A percentile compares a stretch with the other conserved stretches of the same genome.
Evolutionary conservation across 306 rosid genomes (phyloP).

Genomic region (Parietaria judaica): DNA sequence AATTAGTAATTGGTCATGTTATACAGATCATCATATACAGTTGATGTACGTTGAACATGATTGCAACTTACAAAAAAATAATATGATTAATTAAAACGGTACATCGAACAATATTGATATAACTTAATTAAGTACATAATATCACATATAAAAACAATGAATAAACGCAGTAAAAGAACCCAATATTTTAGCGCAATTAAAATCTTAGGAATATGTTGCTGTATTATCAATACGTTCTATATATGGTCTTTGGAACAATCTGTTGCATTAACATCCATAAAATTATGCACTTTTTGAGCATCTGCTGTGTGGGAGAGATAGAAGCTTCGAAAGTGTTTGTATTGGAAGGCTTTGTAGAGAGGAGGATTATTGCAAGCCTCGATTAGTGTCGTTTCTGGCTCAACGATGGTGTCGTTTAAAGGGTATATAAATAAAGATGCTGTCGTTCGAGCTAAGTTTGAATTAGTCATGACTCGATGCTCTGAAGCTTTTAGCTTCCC

Average conservation of each 20-base stretch:
- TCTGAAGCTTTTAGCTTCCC: slow-evolving; percentile 54
- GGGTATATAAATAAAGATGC: slow-evolving; percentile 48
- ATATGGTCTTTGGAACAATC: neutral
- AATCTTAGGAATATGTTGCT: too few relatives aligned
- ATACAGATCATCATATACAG: too few relatives aligned
- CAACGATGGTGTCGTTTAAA: slow-evolving; percentile 32
- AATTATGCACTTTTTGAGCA: slow-evolving; percentile 24
- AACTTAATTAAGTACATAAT: neutral
- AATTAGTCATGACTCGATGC: slow-evolving; percentile 59
- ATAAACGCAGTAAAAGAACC: too few relatives aligned
- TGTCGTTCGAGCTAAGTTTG: slow-evolving; percentile 38
- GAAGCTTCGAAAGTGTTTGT: slow-evolving; percentile 30
- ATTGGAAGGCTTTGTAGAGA: slow-evolving; percentile 31
- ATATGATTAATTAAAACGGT: neutral
- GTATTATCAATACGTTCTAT: too few relatives aligned
- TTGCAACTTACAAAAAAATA: neutral
- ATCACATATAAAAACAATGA: too few relatives aligned
- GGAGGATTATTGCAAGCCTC: slow-evolving; percentile 26
- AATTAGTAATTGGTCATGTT: too few relatives aligned
- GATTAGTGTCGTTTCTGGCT: slow-evolving; percentile 39
- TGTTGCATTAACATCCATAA: neutral
- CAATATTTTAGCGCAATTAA: too few relatives aligned
- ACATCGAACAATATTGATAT: neutral
- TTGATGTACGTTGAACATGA: too few relatives aligned
- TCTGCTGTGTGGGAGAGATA: slow-evolving; percentile 27